Percentiles rank a stretch among this genome's conserved stretches.
Conservation (phyloP, 208 protist species). For the Acanthamoeba royreba region DNA sequence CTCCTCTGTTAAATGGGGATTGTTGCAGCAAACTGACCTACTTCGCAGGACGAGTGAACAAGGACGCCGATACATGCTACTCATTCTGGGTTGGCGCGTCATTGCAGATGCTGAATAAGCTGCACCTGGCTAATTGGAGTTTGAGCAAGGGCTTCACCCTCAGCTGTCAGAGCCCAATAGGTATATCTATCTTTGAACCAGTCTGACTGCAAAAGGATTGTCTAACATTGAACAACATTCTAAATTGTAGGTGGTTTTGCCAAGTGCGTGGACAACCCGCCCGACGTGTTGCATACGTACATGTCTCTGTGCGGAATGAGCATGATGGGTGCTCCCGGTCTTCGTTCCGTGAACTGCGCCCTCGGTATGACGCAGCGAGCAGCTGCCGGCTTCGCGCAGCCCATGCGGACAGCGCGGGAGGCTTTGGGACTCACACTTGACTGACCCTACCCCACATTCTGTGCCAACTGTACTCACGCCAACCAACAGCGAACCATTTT, state of each 20-base stretch:
- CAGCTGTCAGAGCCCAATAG: not conserved
- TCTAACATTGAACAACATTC: not conserved
- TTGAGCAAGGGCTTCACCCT: not conserved
- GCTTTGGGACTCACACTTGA: not conserved
- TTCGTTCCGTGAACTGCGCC: not conserved
- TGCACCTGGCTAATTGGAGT: not conserved
- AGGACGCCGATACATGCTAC: constrained; percentile 97
- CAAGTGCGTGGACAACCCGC: constrained; percentile 45
- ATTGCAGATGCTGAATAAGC: constrained; percentile 52
- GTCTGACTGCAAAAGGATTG: not conserved
- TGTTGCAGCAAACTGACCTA: not conserved
- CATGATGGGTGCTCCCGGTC: not conserved
- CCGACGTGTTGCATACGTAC: constrained; percentile 75
- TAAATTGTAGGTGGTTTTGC: constrained; percentile 49
- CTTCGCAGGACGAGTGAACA: constrained; percentile 92
- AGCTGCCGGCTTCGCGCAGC: not conserved
- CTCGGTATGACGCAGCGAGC: not conserved
- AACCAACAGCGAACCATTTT: too few relatives aligned
- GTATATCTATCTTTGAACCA: not conserved
- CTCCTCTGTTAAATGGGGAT: not conserved
- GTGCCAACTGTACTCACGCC: too few relatives aligned
- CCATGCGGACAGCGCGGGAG: not conserved
- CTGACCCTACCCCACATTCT: too few relatives aligned
- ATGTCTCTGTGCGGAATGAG: constrained; percentile 63
- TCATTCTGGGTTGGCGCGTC: constrained; percentile 93